phyloP scores from a whole-genome alignment of 2,329 filamentous ascomycete species.

The Emmonsiellopsis sp. region DNA sequence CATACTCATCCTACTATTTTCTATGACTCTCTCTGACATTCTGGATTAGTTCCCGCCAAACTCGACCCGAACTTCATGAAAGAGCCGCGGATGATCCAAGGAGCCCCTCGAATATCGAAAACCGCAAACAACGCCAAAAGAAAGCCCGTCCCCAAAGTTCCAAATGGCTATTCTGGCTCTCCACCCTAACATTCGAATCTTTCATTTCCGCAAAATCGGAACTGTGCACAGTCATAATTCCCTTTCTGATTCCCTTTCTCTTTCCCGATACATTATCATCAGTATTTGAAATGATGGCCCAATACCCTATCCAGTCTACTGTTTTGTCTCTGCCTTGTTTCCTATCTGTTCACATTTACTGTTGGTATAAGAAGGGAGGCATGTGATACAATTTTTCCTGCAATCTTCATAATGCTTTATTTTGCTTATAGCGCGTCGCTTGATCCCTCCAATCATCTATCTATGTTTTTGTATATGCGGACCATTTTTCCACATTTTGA shows the following conservation, averaged over 20 bases:
- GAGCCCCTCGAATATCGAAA: conserved; percentile 58
- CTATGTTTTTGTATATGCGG: background rate
- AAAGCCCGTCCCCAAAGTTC: conserved; percentile 28
- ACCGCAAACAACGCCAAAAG: conserved; percentile 32
- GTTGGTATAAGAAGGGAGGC: background rate
- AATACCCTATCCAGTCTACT: background rate
- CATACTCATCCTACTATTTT: conserved; percentile 15
- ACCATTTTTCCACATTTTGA: background rate
- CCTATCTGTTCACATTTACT: background rate
- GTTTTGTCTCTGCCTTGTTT: background rate
- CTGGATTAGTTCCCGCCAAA: conserved; percentile 63
- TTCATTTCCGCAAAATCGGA: background rate
- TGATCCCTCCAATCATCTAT: background rate
- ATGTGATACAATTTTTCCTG: background rate
- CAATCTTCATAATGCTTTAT: background rate
- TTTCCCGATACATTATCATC: background rate
- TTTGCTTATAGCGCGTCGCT: background rate
- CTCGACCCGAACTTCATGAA: conserved; percentile 83
- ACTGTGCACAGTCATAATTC: background rate
- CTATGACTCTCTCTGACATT: conserved; percentile 12
- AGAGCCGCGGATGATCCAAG: conserved; percentile 82
- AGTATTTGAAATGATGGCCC: background rate
- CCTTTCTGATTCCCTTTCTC: background rate
- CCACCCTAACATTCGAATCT: background rate
- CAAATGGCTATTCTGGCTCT: background rate